These are phyloP conservation scores for Gracilaria caudata DNA, from an alignment of 23 red algal genomes.

Conservation along the genomic window DNA sequence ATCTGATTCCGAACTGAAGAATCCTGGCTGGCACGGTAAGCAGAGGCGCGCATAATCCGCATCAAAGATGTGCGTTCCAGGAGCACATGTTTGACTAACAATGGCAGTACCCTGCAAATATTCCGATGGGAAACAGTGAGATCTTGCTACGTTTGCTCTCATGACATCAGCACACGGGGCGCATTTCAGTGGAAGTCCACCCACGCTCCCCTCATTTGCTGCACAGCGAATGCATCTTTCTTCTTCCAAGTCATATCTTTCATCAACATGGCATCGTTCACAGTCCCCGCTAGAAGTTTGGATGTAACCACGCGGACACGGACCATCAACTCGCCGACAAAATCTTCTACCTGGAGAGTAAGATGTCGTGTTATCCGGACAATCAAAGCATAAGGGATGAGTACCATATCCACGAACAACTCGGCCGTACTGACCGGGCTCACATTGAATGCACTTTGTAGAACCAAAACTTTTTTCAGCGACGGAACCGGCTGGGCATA, in stretches of 20 bases:
- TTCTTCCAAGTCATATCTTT: not conserved
- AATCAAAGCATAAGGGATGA: not conserved
- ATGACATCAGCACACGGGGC: not conserved
- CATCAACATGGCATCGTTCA: not conserved
- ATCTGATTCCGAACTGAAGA: not conserved
- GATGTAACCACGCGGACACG: not conserved
- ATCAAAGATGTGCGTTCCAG: not conserved
- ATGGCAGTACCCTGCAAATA: not conserved
- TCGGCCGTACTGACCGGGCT: slow-evolving; percentile 2
- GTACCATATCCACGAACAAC: not conserved
- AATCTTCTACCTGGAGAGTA: not conserved
- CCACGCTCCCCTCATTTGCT: not conserved
- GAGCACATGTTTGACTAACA: not conserved
- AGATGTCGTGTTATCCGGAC: not conserved
- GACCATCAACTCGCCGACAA: not conserved
- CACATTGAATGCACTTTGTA: not conserved
- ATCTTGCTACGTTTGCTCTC: not conserved
- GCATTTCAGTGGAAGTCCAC: slow-evolving; percentile 2
- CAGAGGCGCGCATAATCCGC: not conserved
- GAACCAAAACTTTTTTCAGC: not conserved
- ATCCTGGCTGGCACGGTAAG: not conserved
- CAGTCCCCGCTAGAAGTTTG: slow-evolving; percentile 7
- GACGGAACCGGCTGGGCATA: not conserved
- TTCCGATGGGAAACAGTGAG: not conserved
- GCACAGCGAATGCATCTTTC: not conserved